phyloP scores from a whole-genome alignment of 257 asterid genomes.

The Forsythia viridissima region DNA sequence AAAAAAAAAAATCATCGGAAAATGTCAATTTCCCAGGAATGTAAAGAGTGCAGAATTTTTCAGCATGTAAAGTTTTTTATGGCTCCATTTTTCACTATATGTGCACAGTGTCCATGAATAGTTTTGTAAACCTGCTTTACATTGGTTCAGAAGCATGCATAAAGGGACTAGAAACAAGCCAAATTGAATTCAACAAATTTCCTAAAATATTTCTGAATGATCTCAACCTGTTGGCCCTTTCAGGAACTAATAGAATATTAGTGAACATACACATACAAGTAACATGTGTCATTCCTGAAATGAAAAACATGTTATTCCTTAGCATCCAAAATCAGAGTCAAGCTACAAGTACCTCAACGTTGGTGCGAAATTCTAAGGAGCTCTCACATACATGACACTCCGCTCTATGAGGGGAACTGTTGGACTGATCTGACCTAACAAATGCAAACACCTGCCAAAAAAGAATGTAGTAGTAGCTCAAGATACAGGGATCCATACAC shows the following conservation, averaged over 20 bases:
- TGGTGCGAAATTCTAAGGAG: conserved; percentile 83
- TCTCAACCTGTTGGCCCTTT: conserved; percentile 5
- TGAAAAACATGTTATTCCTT: not conserved
- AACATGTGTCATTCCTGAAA: conserved; percentile 2
- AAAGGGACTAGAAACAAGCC: not conserved
- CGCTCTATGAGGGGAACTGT: conserved; percentile 67
- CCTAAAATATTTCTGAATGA: conserved; percentile 5
- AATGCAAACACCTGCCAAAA: conserved; percentile 88
- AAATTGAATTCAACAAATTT: not conserved
- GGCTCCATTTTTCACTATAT: not conserved
- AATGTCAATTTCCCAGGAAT: not conserved
- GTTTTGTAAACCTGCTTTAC: not conserved
- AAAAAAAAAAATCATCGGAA: not conserved
- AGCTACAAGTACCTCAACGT: conserved; percentile 69
- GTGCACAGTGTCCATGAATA: not conserved
- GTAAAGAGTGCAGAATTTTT: not conserved
- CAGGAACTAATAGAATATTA: not conserved
- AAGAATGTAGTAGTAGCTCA: conserved; percentile 6
- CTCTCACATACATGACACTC: conserved; percentile 96
- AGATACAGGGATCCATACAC: conserved; percentile 20
- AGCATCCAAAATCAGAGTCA: not conserved
- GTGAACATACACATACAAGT: not conserved
- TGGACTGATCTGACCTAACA: conserved; percentile 64
- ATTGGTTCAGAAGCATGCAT: not conserved
- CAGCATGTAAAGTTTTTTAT: not conserved